Evolutionary conservation across 208 protist genomes (phyloP), one percentile per base, ranked within the genome.

Genomic region (Angomonas desouzai): DNA sequence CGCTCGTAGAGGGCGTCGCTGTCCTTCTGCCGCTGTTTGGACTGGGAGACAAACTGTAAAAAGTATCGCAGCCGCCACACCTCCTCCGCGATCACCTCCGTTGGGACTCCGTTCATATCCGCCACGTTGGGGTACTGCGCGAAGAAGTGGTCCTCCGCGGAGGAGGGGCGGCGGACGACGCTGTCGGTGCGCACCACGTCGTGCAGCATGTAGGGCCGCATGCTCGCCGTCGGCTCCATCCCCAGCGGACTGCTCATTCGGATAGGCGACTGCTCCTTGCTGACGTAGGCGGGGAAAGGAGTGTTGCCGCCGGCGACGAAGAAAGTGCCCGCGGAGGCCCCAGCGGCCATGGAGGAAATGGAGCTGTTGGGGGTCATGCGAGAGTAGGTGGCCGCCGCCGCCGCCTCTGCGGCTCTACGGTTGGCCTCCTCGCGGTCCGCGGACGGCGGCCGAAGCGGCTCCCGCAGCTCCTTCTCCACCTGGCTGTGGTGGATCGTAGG

Each of bases 51-150:
- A 34, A 20, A 57, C 63, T 89, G 79, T 40, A 89, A 70, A 27
- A 85, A 34, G 25, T 59, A 70, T 3, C 78, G 77, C 55, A 81
- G 67, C 3, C 64, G 51, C 43, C 48, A 43, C 18, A 91, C 84
- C 29, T 84, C 82, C 55, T 61, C 60, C 11, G 74, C 76, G 33
- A 94, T 74, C 28, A 62, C 72, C 20, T 68, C 72, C 23, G 83
- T 45, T 1, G 79, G 55, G 45, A 71, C 72, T 32, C 77, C 56
- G 11, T 76, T 79, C 83, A 94, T 85, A 60, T 94, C 88, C 6
- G 64, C 62, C 29, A 94, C 80, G 69, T 89, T 89, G 20, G 20
- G 25, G 63, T 80, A 57, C 16, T 62, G 27, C n/a, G 64, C 47
- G 43, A 73, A 82, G 53, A 83, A 72, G 18, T 64, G 53, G 48